Percentiles rank a stretch among this genome's conserved stretches.
Conservation (phyloP, 192 early-diverging fungal species). For the Podila epicladia region DNA sequence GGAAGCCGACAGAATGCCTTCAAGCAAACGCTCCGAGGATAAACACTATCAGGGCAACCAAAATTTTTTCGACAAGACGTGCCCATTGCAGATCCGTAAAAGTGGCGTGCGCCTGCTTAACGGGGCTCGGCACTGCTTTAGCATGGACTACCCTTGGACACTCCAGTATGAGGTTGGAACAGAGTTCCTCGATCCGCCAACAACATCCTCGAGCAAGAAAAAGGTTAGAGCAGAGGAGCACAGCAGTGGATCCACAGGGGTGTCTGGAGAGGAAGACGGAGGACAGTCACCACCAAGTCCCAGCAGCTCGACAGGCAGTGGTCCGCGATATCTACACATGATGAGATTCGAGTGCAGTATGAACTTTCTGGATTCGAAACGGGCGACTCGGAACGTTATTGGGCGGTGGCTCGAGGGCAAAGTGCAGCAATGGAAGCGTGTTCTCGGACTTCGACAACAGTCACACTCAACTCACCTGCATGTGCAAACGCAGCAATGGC, state of each 20-base stretch:
- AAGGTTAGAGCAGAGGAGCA: neutral
- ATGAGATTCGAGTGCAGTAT: conserved; percentile 46
- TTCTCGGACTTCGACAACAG: conserved; percentile 12
- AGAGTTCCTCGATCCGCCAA: neutral
- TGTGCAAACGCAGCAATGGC: neutral
- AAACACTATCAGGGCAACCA: conserved; percentile 31
- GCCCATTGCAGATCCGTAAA: conserved; percentile 27
- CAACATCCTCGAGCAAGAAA: neutral
- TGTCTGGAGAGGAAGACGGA: too few relatives aligned
- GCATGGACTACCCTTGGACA: conserved; percentile 35
- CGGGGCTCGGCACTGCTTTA: conserved; percentile 25
- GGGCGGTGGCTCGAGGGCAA: conserved; percentile 47
- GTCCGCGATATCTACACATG: conserved; percentile 18
- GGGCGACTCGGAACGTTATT: conserved; percentile 39
- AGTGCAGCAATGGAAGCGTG: conserved; percentile 42
- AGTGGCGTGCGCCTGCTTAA: conserved; percentile 17
- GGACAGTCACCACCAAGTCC: neutral
- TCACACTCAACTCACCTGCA: neutral
- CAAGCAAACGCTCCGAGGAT: conserved; percentile 6
- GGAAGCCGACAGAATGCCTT: too few relatives aligned
- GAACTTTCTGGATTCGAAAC: conserved; percentile 48
- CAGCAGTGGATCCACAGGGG: too few relatives aligned
- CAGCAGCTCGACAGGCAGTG: conserved; percentile 1
- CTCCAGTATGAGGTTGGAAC: conserved; percentile 24
- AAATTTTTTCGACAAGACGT: conserved; percentile 44